Base-by-base conservation (phyloP, 495 filamentous ascomycete genomes). In the Neurospora sp. region DNA sequence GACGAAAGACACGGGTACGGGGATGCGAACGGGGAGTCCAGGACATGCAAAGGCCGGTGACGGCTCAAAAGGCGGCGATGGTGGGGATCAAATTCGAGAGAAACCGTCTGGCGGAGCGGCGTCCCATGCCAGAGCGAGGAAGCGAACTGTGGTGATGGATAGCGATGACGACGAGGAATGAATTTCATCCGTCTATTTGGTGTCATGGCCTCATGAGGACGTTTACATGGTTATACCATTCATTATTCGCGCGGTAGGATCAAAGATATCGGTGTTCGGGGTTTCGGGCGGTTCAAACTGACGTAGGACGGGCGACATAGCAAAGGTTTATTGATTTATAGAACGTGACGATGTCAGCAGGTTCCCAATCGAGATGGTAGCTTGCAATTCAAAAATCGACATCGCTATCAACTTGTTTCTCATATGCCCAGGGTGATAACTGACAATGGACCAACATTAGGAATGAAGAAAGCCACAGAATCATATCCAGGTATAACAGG, bases 111-210 rank as follows among this genome's bases (percentile, higher is more conserved):
- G 53, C 35, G 71, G 73, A 1, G 61, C 68, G 22, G 45, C 38
- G n/a, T 8, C 37, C 38, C 22, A 31, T 37, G 5, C 59, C 39
- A 38, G 27, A 18, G 35, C 42, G 37, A 37, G 38, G 18, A 59
- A 44, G 47, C 22, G 53, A 65, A 65, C 22, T 68, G 69, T 27
- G n/a, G 42, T 71, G 22, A 42, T 73, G 39, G 70, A 73, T 59
- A 69, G 53, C 12, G 59, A 70, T 16, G 53, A 65, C 69, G 68
- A 75, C 18, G 39, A 74, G 38, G 69, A 69, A 14, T 68, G 71
- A 31, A 31, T 31, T 31, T 31, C 27, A 31, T 31, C 27, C 27
- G 27, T 31, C 27, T 31, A 31, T 31, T 3, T 8, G 27, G 53
- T 18, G 27, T 35, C 14, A 35, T 65, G 27, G 53, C 6, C 14